Evolutionary conservation across 1,284 basidiomycete genomes (phyloP).

Genomic region (Schizopora paradoxa): DNA sequence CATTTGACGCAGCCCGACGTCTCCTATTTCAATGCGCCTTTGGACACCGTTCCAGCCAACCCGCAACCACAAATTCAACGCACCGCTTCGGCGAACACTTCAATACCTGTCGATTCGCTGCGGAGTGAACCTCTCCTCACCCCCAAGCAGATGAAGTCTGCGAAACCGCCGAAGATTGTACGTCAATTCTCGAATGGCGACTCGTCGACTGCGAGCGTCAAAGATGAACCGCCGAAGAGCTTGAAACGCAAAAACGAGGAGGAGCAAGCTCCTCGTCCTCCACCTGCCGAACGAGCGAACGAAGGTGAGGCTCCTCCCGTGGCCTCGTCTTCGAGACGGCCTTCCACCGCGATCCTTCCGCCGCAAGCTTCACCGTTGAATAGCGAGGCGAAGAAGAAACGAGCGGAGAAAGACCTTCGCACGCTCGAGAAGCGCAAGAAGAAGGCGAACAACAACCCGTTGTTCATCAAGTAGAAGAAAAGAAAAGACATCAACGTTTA

Average conservation of each 20-base stretch:
- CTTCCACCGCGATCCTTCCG: not conserved
- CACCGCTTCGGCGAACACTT: too few relatives aligned
- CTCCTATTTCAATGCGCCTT: slow-evolving; percentile 3
- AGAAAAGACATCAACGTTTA: too few relatives aligned
- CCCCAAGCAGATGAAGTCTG: too few relatives aligned
- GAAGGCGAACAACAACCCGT: slow-evolving; percentile 11
- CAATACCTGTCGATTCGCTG: too few relatives aligned
- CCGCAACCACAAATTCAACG: not conserved
- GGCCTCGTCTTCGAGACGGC: not conserved
- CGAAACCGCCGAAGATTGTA: too few relatives aligned
- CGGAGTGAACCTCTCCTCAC: too few relatives aligned
- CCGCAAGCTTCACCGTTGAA: not conserved
- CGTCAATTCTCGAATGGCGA: too few relatives aligned
- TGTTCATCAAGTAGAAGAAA: too few relatives aligned
- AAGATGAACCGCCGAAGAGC: not conserved
- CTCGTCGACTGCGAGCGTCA: not conserved
- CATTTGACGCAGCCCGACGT: slow-evolving; percentile 2
- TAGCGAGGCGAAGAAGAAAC: not conserved
- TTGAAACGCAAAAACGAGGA: not conserved
- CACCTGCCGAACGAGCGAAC: not conserved
- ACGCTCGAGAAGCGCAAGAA: slow-evolving; percentile 13
- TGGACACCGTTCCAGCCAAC: not conserved
- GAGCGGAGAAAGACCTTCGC: slow-evolving; percentile 8
- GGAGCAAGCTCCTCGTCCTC: not conserved
- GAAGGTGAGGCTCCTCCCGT: not conserved